Base-by-base conservation (phyloP, 2,329 filamentous ascomycete genomes). In the Verticillium nonalfalfae region DNA sequence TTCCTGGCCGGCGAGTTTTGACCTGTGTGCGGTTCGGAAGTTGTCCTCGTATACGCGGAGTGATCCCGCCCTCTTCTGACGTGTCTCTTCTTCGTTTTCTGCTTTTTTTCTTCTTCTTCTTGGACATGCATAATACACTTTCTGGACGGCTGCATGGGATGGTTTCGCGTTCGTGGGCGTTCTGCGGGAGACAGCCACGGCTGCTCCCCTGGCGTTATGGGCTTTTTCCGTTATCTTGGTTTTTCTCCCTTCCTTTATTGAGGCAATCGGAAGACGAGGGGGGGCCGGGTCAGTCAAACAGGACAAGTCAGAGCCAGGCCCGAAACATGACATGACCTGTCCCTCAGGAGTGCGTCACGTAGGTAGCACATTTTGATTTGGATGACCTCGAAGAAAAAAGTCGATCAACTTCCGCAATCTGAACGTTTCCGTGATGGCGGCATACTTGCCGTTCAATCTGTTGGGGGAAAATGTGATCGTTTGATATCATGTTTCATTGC, bases 81-180 rank as follows among this genome's bases (percentile, higher is more conserved):
- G 26, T 26, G 26, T 26, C 62, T 58, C 18, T 38, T 59, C 39
- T 50, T 58, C 34, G 54, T 60, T n/a, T 10, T 56, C 45, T 57
- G 35, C 14, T 58, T 4, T 11, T 50, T 45, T 60, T 55, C 21
- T 34, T 56, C 26, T 40, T 31, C 35, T 61, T 60, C 38, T 33
- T 52, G 60, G 38, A 55, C 33, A 35, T 38, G 40, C 58, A 38
- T 52, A 50, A 50, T 50, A 50, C 21, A 50, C 45, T 21, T 50
- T 50, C 15, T 21, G 39, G 45, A 9, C 21, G 18, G 10, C 45
- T 50, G 45, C 45, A 50, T 50, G n/a, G 45, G 18, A 21, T n/a
- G 45, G 18, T 50, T n/a, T n/a, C 11, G n/a, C 45, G n/a, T n/a
- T 50, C 15, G 9, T 50, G 45, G 40, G 45, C 45, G 45, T 50